A percentile compares a stretch with the other conserved stretches of the same genome.
These are phyloP conservation scores for Endocalyx cinctus DNA, from an alignment of 2,329 filamentous ascomycete genomes.

Conservation along the genomic window DNA sequence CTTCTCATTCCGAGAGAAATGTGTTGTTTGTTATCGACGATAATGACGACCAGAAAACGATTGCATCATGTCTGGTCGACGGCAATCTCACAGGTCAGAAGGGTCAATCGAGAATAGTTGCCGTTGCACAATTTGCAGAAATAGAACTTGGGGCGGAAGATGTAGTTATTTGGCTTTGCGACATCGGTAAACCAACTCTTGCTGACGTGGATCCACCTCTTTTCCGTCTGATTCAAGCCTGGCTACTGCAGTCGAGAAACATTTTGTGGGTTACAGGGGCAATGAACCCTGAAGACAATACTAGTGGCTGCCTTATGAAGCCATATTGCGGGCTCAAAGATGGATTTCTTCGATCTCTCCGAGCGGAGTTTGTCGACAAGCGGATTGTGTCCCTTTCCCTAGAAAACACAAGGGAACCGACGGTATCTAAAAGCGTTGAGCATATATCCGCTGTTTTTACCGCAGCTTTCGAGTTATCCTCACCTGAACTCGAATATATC, in stretches of 20 bases:
- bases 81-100: too few relatives aligned
- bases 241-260: neutral
- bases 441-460: slow-evolving; percentile 1
- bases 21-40: neutral
- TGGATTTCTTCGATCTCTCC: slow-evolving; percentile 5
- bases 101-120: too few relatives aligned
- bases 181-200: neutral
- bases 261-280: neutral
- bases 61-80: neutral
- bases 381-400: slow-evolving; percentile 5
- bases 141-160: neutral
- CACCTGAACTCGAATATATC: slow-evolving; percentile 6
- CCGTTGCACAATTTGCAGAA: neutral
- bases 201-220: neutral
- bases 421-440: too few relatives aligned
- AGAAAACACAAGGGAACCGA: slow-evolving; percentile 1
- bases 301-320: neutral
- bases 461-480: neutral
- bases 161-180: neutral
- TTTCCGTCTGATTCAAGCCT: neutral
- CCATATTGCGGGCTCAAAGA: slow-evolving; percentile 2
- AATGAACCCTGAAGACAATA: neutral
- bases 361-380: slow-evolving; percentile 4
- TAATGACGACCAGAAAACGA: neutral
- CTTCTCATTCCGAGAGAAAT: neutral